These are phyloP conservation scores for Discostella pseudostelligera DNA, from an alignment of 108 stramenopile genomes.

Conservation along the genomic window DNA sequence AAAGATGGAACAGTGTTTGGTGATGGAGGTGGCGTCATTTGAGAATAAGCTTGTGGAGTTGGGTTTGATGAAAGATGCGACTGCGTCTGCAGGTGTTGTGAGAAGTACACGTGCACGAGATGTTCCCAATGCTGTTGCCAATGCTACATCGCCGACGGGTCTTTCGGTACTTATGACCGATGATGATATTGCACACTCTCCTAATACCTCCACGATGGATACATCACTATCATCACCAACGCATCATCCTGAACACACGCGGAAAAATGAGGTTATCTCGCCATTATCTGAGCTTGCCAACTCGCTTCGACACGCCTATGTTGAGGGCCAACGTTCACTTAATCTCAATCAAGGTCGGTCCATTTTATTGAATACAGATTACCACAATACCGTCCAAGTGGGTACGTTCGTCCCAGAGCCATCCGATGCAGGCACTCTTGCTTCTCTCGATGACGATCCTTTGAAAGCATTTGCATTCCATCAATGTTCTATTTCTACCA, in stretches of 20 bases:
- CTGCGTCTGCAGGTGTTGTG: neutral
- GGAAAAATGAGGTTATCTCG: slow-evolving; percentile 20
- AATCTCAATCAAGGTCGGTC: slow-evolving; percentile 62
- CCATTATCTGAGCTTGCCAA: slow-evolving; percentile 41
- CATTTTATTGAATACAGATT: slow-evolving; percentile 72
- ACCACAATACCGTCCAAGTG: slow-evolving; percentile 73
- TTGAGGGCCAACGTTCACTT: slow-evolving; percentile 60
- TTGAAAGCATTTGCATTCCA: slow-evolving; percentile 63
- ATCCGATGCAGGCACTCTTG: slow-evolving; percentile 35
- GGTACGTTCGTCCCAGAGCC: slow-evolving; percentile 47
- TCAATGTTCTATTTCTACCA: slow-evolving; percentile 63
- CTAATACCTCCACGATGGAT: slow-evolving; percentile 9
- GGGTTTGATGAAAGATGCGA: slow-evolving; percentile 22
- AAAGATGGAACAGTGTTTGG: slow-evolving; percentile 32
- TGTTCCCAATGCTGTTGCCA: neutral
- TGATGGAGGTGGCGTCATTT: slow-evolving; percentile 47
- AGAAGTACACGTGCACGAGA: neutral
- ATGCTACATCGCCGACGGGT: slow-evolving; percentile 28
- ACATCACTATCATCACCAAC: slow-evolving; percentile 10
- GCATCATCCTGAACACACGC: slow-evolving; percentile 6
- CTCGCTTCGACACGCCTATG: slow-evolving; percentile 54
- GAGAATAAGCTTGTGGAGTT: slow-evolving; percentile 43
- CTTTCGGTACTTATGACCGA: slow-evolving; percentile 24
- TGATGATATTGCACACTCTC: slow-evolving; percentile 18
- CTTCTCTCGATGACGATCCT: slow-evolving; percentile 49